A percentile compares a stretch with the other conserved stretches of the same genome.
phyloP scores from a whole-genome alignment of 495 filamentous ascomycete genomes.

The Penicillium coprophilum region DNA sequence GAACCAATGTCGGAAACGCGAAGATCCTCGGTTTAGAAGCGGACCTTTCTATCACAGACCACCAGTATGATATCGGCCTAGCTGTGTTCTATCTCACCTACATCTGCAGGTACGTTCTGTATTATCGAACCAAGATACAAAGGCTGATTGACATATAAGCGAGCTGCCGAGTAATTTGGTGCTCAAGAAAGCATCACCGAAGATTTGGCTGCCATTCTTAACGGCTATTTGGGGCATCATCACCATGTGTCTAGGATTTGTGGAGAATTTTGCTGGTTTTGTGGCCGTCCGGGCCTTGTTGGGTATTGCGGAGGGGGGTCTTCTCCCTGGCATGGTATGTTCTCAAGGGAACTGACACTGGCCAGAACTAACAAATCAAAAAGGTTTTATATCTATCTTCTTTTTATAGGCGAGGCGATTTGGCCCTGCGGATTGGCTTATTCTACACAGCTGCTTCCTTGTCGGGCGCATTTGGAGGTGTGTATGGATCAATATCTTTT shows the following conservation, averaged over 20 bases:
- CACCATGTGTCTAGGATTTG: conserved; percentile 52
- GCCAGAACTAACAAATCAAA: background rate
- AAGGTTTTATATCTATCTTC: conserved; percentile 67
- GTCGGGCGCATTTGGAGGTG: conserved; percentile 68
- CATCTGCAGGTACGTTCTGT: conserved; percentile 40
- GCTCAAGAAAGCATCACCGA: conserved; percentile 47
- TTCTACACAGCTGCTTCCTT: conserved; percentile 74
- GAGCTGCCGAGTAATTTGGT: conserved; percentile 47
- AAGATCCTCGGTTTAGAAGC: conserved; percentile 59
- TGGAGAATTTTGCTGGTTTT: conserved; percentile 51
- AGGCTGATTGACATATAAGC: conserved; percentile 16
- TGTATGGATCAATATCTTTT: conserved; percentile 10
- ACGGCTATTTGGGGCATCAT: conserved; percentile 62
- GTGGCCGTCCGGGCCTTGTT: conserved; percentile 58
- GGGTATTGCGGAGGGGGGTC: conserved; percentile 59
- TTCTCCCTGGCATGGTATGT: conserved; percentile 69
- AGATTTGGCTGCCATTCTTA: conserved; percentile 68
- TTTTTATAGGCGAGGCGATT: conserved; percentile 69
- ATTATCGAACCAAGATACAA: background rate
- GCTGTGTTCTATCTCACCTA: conserved; percentile 65
- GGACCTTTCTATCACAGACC: conserved; percentile 54
- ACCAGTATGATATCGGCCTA: conserved; percentile 67
- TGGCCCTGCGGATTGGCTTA: conserved; percentile 67
- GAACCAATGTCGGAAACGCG: conserved; percentile 64
- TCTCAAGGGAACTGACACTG: background rate